Percentiles rank a stretch among this genome's conserved stretches.
Conservation (phyloP, 2,329 filamentous ascomycete species). For the Pseudocercospora fijiensis region DNA sequence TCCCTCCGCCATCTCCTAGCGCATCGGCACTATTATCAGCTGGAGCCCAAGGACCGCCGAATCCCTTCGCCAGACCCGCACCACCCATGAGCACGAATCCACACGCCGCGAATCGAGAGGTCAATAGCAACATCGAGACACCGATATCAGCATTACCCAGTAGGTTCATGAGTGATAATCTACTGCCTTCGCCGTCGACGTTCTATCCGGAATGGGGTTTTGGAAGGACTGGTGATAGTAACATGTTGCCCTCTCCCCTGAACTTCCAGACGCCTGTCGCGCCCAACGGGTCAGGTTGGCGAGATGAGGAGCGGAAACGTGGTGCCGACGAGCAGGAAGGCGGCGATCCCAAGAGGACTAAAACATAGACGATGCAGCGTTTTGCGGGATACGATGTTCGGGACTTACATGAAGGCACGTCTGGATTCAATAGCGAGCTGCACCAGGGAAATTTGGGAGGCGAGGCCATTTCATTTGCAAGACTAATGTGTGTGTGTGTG, state of each 20-base stretch:
- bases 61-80: constrained; percentile 87
- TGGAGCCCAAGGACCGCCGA: constrained; percentile 86
- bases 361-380: constrained; percentile 18
- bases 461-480: neutral
- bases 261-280: constrained; percentile 81
- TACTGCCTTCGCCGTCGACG: constrained; percentile 84
- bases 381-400: neutral
- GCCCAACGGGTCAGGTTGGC: constrained; percentile 45
- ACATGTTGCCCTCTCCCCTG: constrained; percentile 86
- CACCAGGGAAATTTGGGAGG: neutral
- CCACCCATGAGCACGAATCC: constrained; percentile 63
- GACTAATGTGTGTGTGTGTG: neutral
- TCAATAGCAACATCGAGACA: constrained; percentile 61
- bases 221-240: constrained; percentile 55
- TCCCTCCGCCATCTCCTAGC: constrained; percentile 90
- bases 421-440: too few species aligned
- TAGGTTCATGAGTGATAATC: constrained; percentile 81
- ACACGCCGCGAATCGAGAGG: constrained; percentile 39
- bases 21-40: constrained; percentile 82
- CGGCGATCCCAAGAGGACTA: constrained; percentile 29
- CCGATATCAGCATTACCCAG: constrained; percentile 93
- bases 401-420: neutral
- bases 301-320: constrained; percentile 40
- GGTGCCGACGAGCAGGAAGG: constrained; percentile 30
- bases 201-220: constrained; percentile 94